A percentile compares a stretch with the other conserved stretches of the same genome.
These are phyloP conservation scores for Apophysomyces ossiformis DNA, from an alignment of 371 early-diverging fungal species.

Conservation along the genomic window DNA sequence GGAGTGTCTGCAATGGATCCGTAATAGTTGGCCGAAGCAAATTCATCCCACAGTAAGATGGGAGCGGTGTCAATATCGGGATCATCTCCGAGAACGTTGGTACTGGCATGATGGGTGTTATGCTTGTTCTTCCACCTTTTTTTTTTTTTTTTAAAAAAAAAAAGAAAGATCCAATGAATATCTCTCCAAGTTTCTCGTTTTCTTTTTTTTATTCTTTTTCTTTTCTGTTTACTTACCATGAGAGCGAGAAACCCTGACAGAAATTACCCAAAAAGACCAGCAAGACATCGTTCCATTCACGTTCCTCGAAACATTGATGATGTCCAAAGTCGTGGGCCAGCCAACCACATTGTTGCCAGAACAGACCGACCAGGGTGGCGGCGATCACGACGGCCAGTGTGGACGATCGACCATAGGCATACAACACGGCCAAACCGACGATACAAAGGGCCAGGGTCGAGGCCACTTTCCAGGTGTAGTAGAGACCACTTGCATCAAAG, in stretches of 20 bases:
- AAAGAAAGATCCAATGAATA: constrained; percentile 20
- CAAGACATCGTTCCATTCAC: constrained; percentile 64
- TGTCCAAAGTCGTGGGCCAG: constrained; percentile 87
- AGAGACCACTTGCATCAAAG: constrained; percentile 72
- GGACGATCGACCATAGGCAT: constrained; percentile 56
- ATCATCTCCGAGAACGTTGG: constrained; percentile 84
- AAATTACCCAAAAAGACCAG: constrained; percentile 81
- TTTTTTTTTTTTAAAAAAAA: constrained; percentile 38
- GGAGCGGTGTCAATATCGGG: constrained; percentile 92
- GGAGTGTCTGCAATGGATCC: constrained; percentile 56
- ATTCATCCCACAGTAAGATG: constrained; percentile 83
- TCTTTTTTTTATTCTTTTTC: too few relatives aligned
- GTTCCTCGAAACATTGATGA: constrained; percentile 81
- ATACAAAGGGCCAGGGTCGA: constrained; percentile 61
- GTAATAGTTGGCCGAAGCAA: constrained; percentile 77
- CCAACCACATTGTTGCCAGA: constrained; percentile 93
- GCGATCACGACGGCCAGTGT: constrained; percentile 61
- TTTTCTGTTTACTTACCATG: constrained; percentile 52
- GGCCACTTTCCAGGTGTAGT: constrained; percentile 68
- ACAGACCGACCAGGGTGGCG: constrained; percentile 70
- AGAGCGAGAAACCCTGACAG: constrained; percentile 78
- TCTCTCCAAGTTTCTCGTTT: background rate
- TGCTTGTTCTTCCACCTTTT: constrained; percentile 95
- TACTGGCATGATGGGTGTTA: constrained; percentile 86
- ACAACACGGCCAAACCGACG: constrained; percentile 58